Evolutionary conservation across 2,329 filamentous ascomycete species (phyloP).

Genomic region (Hypoxylon sp.): DNA sequence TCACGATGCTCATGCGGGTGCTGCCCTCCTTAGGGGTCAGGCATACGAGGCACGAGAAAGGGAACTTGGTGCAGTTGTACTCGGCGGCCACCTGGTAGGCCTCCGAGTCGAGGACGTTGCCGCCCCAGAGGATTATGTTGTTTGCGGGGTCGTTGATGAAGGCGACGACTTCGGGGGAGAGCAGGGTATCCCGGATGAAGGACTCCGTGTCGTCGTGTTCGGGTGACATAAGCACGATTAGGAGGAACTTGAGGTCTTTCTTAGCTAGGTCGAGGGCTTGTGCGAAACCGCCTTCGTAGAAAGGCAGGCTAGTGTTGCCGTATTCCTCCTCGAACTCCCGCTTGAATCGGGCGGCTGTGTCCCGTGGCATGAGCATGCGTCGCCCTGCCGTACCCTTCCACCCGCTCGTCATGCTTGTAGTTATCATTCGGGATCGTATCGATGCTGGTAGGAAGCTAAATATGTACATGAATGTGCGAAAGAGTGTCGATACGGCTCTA

Average conservation of each 20-base stretch:
- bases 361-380: slow-evolving; percentile 83
- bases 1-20: slow-evolving; percentile 91
- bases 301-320: slow-evolving; percentile 78
- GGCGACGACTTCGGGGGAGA: slow-evolving; percentile 78
- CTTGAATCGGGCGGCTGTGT: slow-evolving; percentile 89
- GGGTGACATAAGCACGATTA: slow-evolving; percentile 90
- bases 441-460: slow-evolving; percentile 84
- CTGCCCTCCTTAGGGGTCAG: slow-evolving; percentile 88
- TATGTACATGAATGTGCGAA: slow-evolving; percentile 81
- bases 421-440: slow-evolving; percentile 68
- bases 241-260: slow-evolving; percentile 88
- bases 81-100: slow-evolving; percentile 93
- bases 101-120: slow-evolving; percentile 92
- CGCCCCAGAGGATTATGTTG: slow-evolving; percentile 91
- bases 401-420: slow-evolving; percentile 66
- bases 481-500: slow-evolving; percentile 75
- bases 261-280: slow-evolving; percentile 93
- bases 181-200: slow-evolving; percentile 86
- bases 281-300: slow-evolving; percentile 90
- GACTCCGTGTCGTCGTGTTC: slow-evolving; percentile 92
- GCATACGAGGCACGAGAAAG: slow-evolving; percentile 87
- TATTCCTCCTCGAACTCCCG: slow-evolving; percentile 97
- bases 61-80: slow-evolving; percentile 91
- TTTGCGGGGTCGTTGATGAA: slow-evolving; percentile 83
- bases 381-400: slow-evolving; percentile 76